These are phyloP conservation scores for Tricladium varicosporioides DNA, from an alignment of 2,329 filamentous ascomycete species.

Conservation along the genomic window DNA sequence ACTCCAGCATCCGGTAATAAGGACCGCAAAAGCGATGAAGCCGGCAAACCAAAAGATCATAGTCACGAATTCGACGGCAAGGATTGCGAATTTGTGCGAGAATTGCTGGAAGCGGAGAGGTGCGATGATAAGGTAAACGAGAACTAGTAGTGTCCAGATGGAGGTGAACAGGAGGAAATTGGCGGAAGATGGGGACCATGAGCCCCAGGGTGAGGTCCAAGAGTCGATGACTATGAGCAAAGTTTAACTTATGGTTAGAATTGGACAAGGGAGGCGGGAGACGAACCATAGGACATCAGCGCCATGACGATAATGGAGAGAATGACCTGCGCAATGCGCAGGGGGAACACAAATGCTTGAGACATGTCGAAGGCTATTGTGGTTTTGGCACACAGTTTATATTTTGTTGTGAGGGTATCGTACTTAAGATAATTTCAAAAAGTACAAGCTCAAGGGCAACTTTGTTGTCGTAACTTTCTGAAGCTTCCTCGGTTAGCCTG, in stretches of 20 bases:
- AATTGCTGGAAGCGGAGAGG: slow-evolving; percentile 60
- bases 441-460: too few species aligned
- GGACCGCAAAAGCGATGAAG: slow-evolving; percentile 72
- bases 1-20: slow-evolving; percentile 53
- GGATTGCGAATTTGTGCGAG: slow-evolving; percentile 63
- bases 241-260: not conserved
- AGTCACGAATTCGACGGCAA: slow-evolving; percentile 68
- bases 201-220: slow-evolving; percentile 37
- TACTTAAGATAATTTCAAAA: too few species aligned
- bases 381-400: too few species aligned
- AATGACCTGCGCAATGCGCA: slow-evolving; percentile 65
- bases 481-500: too few species aligned
- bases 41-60: slow-evolving; percentile 90
- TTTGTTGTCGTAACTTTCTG: too few species aligned
- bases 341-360: slow-evolving; percentile 52
- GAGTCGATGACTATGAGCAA: not conserved
- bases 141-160: slow-evolving; percentile 71
- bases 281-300: slow-evolving; percentile 69
- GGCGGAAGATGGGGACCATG: slow-evolving; percentile 43
- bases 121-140: slow-evolving; percentile 67
- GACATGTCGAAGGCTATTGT: too few species aligned
- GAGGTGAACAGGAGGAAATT: slow-evolving; percentile 79
- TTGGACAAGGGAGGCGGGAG: slow-evolving; percentile 5
- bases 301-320: slow-evolving; percentile 75
- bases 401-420: too few species aligned